phyloP scores from a whole-genome alignment of 768 basidiomycete species.

The Kwoniella mangroviensis region DNA sequence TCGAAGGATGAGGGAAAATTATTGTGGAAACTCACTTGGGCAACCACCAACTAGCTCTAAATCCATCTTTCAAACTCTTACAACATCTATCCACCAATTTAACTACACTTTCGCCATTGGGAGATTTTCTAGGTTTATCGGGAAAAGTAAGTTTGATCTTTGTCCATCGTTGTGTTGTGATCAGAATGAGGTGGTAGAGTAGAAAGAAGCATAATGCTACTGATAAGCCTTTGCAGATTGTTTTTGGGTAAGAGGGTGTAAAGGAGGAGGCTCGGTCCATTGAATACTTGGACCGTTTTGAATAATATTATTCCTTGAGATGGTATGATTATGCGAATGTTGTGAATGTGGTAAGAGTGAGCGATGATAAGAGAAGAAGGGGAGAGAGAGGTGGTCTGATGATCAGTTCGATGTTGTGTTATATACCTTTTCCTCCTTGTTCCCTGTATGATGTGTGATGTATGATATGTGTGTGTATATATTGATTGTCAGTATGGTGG shows the following conservation, averaged over 20 bases:
- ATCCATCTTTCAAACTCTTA: conserved; percentile 30
- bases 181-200: not conserved
- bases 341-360: not conserved
- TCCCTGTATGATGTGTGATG: not conserved
- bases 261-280: conserved; percentile 9
- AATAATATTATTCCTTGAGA: not conserved
- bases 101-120: conserved; percentile 10
- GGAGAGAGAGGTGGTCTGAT: not conserved
- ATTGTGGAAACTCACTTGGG: conserved; percentile 36
- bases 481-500: not conserved
- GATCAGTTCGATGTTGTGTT: not conserved
- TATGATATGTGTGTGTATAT: not conserved
- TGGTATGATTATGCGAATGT: not conserved
- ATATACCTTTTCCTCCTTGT: conserved; percentile 2
- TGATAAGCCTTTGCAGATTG: not conserved
- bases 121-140: not conserved
- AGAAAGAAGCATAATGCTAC: conserved; percentile 14
- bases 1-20: too few species aligned
- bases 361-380: not conserved
- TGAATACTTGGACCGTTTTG: conserved; percentile 5
- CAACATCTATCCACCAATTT: conserved; percentile 11
- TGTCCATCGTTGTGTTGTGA: conserved; percentile 5
- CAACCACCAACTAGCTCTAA: conserved; percentile 49
- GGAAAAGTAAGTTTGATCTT: conserved; percentile 18
- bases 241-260: not conserved